These are phyloP conservation scores for Ensete ventricosum DNA, from an alignment of 176 grass and related monocot species.

Conservation along the genomic window DNA sequence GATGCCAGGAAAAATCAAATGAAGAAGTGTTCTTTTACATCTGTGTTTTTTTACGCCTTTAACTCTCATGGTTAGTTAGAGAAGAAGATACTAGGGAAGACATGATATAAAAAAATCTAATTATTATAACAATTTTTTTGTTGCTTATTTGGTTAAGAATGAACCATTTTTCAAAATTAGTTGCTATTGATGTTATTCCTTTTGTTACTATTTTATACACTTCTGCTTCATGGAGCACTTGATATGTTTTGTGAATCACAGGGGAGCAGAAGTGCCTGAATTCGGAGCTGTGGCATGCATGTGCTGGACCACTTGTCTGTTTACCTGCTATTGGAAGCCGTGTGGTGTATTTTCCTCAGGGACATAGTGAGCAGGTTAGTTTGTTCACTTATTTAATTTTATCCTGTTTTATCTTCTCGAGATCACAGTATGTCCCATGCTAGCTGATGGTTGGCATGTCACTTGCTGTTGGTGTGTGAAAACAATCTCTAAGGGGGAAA, in stretches of 20 bases:
- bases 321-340: constrained; percentile 73
- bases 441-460: too few relatives aligned
- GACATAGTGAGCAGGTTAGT: constrained; percentile 87
- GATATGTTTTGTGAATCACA: constrained; percentile 56
- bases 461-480: too few relatives aligned
- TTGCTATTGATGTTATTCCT: neutral
- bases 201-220: constrained; percentile 15
- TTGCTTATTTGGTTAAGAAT: neutral
- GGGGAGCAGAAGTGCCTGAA: constrained; percentile 93
- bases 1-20: too few relatives aligned
- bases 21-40: too few relatives aligned
- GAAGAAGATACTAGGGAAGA: too few relatives aligned
- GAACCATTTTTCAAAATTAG: neutral
- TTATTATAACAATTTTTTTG: too few relatives aligned
- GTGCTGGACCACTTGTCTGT: constrained; percentile 92
- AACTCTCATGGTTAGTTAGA: too few relatives aligned
- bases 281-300: constrained; percentile 98
- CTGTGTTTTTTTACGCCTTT: too few relatives aligned
- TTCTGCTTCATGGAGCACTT: constrained; percentile 28
- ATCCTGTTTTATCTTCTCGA: too few relatives aligned
- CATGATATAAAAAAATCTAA: too few relatives aligned
- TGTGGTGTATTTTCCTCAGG: constrained; percentile 94
- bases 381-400: neutral
- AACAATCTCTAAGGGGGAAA: too few relatives aligned
- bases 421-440: too few relatives aligned